Evolutionary conservation across 192 early-diverging fungal genomes (phyloP).

Genomic region (Rhizophagus sp.): DNA sequence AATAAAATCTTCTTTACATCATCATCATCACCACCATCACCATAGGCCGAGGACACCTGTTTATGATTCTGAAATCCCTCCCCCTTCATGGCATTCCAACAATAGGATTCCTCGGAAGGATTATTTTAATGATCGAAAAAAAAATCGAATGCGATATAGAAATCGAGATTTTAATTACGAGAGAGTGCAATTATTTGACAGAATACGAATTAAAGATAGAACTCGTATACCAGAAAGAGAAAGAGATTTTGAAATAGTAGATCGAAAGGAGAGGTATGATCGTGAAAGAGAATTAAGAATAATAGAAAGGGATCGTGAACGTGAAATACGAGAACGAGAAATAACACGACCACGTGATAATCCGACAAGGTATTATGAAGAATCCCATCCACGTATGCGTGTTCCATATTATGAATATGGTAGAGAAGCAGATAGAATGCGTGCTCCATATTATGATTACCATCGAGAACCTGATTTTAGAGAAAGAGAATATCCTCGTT

Average conservation of each 20-base stretch:
- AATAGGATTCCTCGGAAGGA: background rate
- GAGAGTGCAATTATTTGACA: background rate
- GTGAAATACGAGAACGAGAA: slow-evolving; percentile 1
- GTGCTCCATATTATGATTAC: slow-evolving; percentile 5
- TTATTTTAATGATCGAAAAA: slow-evolving; percentile 12
- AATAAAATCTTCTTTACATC: background rate
- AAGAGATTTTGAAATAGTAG: slow-evolving; percentile 9
- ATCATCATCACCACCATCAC: slow-evolving; percentile 7
- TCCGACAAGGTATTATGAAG: slow-evolving; percentile 7
- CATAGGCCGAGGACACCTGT: background rate
- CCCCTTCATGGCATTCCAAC: background rate
- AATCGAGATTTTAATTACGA: slow-evolving; percentile 6
- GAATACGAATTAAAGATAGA: background rate
- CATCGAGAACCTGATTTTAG: slow-evolving; percentile 8
- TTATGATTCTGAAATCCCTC: background rate
- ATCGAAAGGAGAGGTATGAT: slow-evolving; percentile 4
- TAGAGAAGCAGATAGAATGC: background rate
- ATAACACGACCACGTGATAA: background rate
- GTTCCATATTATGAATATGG: slow-evolving; percentile 8
- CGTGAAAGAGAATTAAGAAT: slow-evolving; percentile 4
- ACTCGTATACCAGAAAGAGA: background rate
- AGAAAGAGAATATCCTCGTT: slow-evolving; percentile 2
- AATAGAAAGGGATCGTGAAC: slow-evolving; percentile 9
- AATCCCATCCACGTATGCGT: background rate
- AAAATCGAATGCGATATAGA: slow-evolving; percentile 3